phyloP scores from a whole-genome alignment of 768 basidiomycete genomes.

The Hygrophorus russula region DNA sequence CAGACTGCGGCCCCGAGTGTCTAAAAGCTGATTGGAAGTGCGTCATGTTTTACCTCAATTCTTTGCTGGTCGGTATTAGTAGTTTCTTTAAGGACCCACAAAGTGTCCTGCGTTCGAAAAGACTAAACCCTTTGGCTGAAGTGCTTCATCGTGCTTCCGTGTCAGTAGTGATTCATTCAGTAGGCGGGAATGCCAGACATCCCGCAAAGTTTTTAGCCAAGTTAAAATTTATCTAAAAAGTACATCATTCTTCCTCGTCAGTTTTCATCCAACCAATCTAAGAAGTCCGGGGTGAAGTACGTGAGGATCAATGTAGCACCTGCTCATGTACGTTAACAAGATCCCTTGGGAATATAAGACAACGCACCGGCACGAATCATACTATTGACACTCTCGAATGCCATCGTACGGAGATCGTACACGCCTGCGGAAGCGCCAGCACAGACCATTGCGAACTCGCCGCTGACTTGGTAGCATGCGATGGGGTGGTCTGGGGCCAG shows the following conservation, averaged over 20 bases:
- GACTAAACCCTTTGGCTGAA: too few relatives aligned
- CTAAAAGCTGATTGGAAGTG: slow-evolving; percentile 18
- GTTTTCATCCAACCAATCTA: slow-evolving; percentile 63
- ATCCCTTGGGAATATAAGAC: neutral
- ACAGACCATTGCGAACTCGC: slow-evolving; percentile 95
- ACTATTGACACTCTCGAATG: slow-evolving; percentile 84
- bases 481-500: slow-evolving; percentile 81
- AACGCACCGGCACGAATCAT: slow-evolving; percentile 85
- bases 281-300: slow-evolving; percentile 95
- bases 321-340: slow-evolving; percentile 17
- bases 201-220: too few relatives aligned
- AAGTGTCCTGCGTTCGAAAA: too few relatives aligned
- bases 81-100: too few relatives aligned
- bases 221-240: neutral
- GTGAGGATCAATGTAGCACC: slow-evolving; percentile 84
- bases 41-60: neutral
- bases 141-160: too few relatives aligned
- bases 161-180: too few relatives aligned
- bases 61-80: too few relatives aligned
- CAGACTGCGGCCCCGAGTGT: slow-evolving; percentile 17
- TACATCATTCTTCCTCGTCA: neutral
- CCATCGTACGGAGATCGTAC: slow-evolving; percentile 88
- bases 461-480: slow-evolving; percentile 97
- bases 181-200: too few relatives aligned
- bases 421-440: slow-evolving; percentile 91